A percentile compares a stretch with the other conserved stretches of the same genome.
These are phyloP conservation scores for Ogataea nakhonphanomensis DNA, from an alignment of 805 yeast species.

Conservation along the genomic window DNA sequence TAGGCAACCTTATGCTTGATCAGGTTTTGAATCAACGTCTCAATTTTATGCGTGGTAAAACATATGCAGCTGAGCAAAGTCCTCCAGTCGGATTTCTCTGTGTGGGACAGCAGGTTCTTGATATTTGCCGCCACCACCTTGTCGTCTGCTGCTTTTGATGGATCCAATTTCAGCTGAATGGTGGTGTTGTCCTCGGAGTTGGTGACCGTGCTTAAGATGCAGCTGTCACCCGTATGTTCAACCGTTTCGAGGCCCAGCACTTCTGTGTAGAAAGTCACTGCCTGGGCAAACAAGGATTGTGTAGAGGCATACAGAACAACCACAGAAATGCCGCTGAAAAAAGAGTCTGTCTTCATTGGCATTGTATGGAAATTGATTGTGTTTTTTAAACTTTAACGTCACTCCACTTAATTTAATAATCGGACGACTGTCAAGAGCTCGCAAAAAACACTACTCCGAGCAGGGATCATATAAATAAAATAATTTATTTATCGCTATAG, in stretches of 20 bases:
- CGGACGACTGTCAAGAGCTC: slow-evolving; percentile 10
- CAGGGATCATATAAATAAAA: not conserved
- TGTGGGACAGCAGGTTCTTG: slow-evolving; percentile 28
- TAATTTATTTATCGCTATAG: slow-evolving; percentile 16
- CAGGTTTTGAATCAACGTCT: slow-evolving; percentile 36
- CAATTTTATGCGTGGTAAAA: slow-evolving; percentile 44
- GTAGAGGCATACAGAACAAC: slow-evolving; percentile 52
- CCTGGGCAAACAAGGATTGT: slow-evolving; percentile 38
- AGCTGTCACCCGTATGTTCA: slow-evolving; percentile 26
- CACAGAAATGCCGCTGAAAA: slow-evolving; percentile 57
- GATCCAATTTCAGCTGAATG: slow-evolving; percentile 25
- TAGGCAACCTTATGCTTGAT: slow-evolving; percentile 32
- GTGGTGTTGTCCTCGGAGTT: slow-evolving; percentile 26
- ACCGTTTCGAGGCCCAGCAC: slow-evolving; percentile 37
- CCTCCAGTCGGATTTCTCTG: slow-evolving; percentile 45
- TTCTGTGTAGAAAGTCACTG: slow-evolving; percentile 56
- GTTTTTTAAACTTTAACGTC: slow-evolving; percentile 3
- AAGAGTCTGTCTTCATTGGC: slow-evolving; percentile 28
- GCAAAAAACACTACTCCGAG: not conserved
- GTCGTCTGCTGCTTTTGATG: slow-evolving; percentile 25
- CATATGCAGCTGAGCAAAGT: slow-evolving; percentile 42
- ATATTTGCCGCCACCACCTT: slow-evolving; percentile 27
- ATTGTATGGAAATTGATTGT: slow-evolving; percentile 4
- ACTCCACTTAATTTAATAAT: slow-evolving; percentile 6
- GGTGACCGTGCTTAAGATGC: slow-evolving; percentile 28